These are phyloP conservation scores for Angomonas deanei DNA, from an alignment of 208 protist genomes.

Conservation along the genomic window DNA sequence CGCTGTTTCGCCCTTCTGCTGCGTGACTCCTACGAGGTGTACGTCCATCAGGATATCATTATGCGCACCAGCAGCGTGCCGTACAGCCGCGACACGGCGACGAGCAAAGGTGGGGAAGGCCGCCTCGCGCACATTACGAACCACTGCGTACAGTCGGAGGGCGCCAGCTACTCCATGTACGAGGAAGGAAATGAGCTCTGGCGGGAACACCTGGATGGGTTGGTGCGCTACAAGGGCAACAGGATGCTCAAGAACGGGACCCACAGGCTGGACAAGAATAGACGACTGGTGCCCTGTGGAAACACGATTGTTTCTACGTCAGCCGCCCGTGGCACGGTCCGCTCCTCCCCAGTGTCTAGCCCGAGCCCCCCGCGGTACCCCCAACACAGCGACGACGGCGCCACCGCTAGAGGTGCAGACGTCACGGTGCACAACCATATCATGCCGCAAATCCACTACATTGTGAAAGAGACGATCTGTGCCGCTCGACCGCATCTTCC, in stretches of 20 bases:
- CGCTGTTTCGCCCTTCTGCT: conserved; percentile 43
- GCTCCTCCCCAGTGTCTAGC: neutral
- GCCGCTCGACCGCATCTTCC: conserved; percentile 39
- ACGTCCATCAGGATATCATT: conserved; percentile 67
- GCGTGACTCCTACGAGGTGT: conserved; percentile 35
- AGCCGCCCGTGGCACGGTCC: neutral
- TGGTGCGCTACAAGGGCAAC: conserved; percentile 65
- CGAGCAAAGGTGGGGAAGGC: conserved; percentile 15
- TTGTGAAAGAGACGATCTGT: conserved; percentile 55
- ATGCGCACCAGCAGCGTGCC: conserved; percentile 63
- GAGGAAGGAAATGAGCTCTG: conserved; percentile 76
- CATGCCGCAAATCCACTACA: conserved; percentile 70
- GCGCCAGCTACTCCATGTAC: conserved; percentile 22
- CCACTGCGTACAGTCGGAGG: conserved; percentile 44
- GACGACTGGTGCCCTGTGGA: neutral
- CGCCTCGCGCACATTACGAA: conserved; percentile 67
- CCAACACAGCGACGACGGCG: conserved; percentile 1
- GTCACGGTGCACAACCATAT: conserved; percentile 50
- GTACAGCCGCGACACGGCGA: conserved; percentile 27
- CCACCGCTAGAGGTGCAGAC: neutral
- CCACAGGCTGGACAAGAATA: neutral
- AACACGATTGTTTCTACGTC: neutral
- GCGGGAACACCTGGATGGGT: conserved; percentile 69
- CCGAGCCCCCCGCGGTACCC: no score
- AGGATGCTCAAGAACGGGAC: conserved; percentile 15